phyloP scores from a whole-genome alignment of 2,329 filamentous ascomycete species.

The Dactylella cylindrospora region DNA sequence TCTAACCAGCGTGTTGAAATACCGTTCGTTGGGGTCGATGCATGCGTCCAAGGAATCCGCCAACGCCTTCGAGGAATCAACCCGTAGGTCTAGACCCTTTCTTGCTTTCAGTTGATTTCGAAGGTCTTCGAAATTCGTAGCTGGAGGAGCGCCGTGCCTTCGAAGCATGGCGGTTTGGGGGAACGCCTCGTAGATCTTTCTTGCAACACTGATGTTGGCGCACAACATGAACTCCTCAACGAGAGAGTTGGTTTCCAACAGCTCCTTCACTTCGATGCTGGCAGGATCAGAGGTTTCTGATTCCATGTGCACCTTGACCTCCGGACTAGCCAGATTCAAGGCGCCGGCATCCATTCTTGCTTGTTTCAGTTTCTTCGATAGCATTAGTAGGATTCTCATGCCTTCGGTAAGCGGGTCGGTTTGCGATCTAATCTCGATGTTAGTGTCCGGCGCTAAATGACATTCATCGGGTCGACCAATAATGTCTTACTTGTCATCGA shows the following conservation, averaged over 20 bases:
- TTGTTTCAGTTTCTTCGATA: conserved; percentile 90
- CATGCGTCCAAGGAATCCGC: conserved; percentile 89
- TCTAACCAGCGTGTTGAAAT: conserved; percentile 97
- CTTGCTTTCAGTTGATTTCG: conserved; percentile 87
- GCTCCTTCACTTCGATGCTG: conserved; percentile 91
- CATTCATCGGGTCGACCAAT: not conserved
- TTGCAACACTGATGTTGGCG: conserved; percentile 91
- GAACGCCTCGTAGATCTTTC: conserved; percentile 86
- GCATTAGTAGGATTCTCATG: conserved; percentile 80
- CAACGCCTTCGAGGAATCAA: conserved; percentile 86
- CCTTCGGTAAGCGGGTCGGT: conserved; percentile 85
- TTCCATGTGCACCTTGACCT: conserved; percentile 93
- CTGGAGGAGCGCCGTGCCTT: conserved; percentile 86
- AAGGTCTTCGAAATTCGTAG: conserved; percentile 95
- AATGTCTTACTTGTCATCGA: conserved; percentile 72
- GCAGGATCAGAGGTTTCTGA: conserved; percentile 94
- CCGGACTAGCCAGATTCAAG: conserved; percentile 92
- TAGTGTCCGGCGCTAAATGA: conserved; percentile 2
- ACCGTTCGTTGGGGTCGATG: conserved; percentile 76
- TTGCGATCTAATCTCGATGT: conserved; percentile 54
- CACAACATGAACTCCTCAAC: conserved; percentile 99
- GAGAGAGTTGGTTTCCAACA: conserved; percentile 92
- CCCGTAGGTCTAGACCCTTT: conserved; percentile 73
- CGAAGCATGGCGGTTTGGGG: conserved; percentile 86
- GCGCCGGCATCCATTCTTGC: conserved; percentile 96